Percentiles rank a stretch among this genome's conserved stretches.
Evolutionary conservation across 306 rosid species (phyloP).

Genomic region (Begonia loranthoides): DNA sequence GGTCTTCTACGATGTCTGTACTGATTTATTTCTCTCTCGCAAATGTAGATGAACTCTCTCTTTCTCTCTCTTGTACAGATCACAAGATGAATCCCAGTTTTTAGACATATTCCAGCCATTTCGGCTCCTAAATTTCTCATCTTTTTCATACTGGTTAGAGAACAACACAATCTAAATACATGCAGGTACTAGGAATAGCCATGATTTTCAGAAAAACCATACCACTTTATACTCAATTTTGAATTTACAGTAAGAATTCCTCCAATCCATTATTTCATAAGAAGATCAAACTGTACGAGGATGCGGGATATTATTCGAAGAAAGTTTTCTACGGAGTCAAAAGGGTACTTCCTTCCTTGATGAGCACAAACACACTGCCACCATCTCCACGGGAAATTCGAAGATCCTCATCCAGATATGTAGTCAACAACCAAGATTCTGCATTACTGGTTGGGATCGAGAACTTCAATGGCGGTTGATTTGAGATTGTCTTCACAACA

Average conservation of each 20-base stretch:
- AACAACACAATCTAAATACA: no score
- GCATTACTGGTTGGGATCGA: constrained; percentile 43
- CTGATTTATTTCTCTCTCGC: constrained; percentile 44
- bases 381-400: constrained; percentile 67
- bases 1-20: constrained; percentile 71
- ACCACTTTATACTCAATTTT: background rate
- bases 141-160: background rate
- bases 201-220: background rate
- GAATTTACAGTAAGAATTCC: background rate
- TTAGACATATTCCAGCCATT: background rate
- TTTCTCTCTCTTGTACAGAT: background rate
- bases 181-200: background rate
- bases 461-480: constrained; percentile 63
- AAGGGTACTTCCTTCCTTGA: constrained; percentile 75
- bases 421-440: constrained; percentile 76
- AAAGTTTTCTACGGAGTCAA: constrained; percentile 3
- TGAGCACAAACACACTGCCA: constrained; percentile 68
- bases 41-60: constrained; percentile 23
- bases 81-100: no score
- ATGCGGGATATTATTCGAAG: background rate
- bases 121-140: no score
- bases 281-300: background rate
- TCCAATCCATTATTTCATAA: background rate
- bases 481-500: constrained; percentile 59
- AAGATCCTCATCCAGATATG: constrained; percentile 75